Percentiles rank a stretch among this genome's conserved stretches.
These are phyloP conservation scores for Aspergillus candidus DNA, from an alignment of 2,329 filamentous ascomycete species.

Conservation along the genomic window DNA sequence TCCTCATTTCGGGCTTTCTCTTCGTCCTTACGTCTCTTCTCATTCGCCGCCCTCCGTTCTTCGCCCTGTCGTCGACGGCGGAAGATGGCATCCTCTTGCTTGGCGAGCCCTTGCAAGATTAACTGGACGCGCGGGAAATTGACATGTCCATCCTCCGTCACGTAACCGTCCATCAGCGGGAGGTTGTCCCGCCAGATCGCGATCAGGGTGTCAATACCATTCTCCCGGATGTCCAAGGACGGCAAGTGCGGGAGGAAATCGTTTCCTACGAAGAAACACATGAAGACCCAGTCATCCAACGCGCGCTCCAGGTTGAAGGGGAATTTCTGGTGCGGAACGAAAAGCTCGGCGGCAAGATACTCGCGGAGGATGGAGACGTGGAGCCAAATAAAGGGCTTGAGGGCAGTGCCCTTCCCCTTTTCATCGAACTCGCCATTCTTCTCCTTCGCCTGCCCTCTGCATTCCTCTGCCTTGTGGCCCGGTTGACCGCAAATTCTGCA, in stretches of 20 bases:
- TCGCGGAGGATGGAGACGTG: conserved; percentile 88
- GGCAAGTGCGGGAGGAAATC: conserved; percentile 96
- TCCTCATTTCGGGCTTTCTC: conserved; percentile 49
- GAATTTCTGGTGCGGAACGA: conserved; percentile 76
- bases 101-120: conserved; percentile 81
- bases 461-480: conserved; percentile 83
- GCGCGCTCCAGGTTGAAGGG: conserved; percentile 89
- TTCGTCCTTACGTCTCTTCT: conserved; percentile 71
- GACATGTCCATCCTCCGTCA: conserved; percentile 91
- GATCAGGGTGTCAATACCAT: conserved; percentile 92
- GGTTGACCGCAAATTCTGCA: conserved; percentile 89
- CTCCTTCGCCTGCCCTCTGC: conserved; percentile 69
- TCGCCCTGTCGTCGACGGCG: conserved; percentile 78
- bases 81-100: conserved; percentile 92
- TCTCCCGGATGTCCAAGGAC: conserved; percentile 94
- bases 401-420: conserved; percentile 61
- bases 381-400: conserved; percentile 98
- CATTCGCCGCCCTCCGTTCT: conserved; percentile 71
- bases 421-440: conserved; percentile 76
- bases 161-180: conserved; percentile 84
- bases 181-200: conserved; percentile 96
- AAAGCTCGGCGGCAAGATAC: conserved; percentile 84
- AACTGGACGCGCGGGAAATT: conserved; percentile 79
- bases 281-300: conserved; percentile 97
- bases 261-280: conserved; percentile 98